Percentiles rank a stretch among this genome's conserved stretches.
Conservation (phyloP, 2,329 filamentous ascomycete species). For the Orbilia blumenaviensis region DNA sequence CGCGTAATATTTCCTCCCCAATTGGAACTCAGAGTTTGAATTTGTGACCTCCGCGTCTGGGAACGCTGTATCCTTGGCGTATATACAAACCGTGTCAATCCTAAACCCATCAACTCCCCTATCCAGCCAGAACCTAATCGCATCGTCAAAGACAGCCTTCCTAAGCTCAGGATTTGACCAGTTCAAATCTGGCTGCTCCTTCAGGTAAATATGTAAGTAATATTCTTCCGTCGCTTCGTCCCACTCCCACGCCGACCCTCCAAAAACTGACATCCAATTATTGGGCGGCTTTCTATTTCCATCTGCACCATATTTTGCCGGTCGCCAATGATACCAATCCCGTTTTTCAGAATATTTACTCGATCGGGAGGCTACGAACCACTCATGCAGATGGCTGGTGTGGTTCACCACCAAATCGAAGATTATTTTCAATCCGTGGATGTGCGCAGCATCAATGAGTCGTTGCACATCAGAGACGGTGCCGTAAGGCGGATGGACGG, state of each 20-base stretch:
- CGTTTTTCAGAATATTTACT: slow-evolving; percentile 65
- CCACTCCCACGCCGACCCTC: slow-evolving; percentile 65
- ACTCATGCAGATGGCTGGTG: slow-evolving; percentile 71
- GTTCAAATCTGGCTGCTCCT: slow-evolving; percentile 83
- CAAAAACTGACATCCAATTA: slow-evolving; percentile 64
- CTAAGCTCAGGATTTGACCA: slow-evolving; percentile 78
- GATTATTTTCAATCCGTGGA: slow-evolving; percentile 74
- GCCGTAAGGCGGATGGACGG: slow-evolving; percentile 72
- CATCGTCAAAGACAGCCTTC: slow-evolving; percentile 72
- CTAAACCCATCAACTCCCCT: slow-evolving; percentile 77
- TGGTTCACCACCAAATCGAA: slow-evolving; percentile 82
- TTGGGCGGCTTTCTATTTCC: slow-evolving; percentile 62
- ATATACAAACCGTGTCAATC: slow-evolving; percentile 79
- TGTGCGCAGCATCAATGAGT: slow-evolving; percentile 70
- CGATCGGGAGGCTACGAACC: slow-evolving; percentile 68
- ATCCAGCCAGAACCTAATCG: slow-evolving; percentile 82
- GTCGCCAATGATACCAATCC: slow-evolving; percentile 69
- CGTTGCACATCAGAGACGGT: slow-evolving; percentile 73
- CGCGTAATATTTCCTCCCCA: slow-evolving; percentile 50
- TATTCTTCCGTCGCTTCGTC: slow-evolving; percentile 66
- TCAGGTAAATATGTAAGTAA: slow-evolving; percentile 73
- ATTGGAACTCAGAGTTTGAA: slow-evolving; percentile 57
- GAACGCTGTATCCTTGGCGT: slow-evolving; percentile 71
- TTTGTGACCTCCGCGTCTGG: slow-evolving; percentile 69
- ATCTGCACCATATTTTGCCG: slow-evolving; percentile 62